Percentiles rank a stretch among this genome's conserved stretches.
phyloP scores from a whole-genome alignment of 1,284 basidiomycete species.

The Trametes pubescens region DNA sequence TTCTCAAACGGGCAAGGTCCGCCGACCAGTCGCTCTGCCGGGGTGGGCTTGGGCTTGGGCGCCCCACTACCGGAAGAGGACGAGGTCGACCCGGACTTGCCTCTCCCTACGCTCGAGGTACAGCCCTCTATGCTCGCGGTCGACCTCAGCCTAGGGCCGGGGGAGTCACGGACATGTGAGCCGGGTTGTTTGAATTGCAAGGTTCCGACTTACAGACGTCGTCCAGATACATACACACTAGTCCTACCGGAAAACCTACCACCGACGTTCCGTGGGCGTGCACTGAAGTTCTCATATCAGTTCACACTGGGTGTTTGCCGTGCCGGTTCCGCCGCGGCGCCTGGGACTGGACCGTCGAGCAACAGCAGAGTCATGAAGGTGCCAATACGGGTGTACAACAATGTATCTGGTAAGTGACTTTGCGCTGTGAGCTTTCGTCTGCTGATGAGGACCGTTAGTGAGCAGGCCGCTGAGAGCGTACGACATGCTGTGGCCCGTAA shows the following conservation, averaged over 20 bases:
- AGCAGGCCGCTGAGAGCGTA: constrained; percentile 62
- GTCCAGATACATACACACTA: constrained; percentile 80
- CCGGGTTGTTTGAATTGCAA: constrained; percentile 29
- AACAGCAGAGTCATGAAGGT: constrained; percentile 87
- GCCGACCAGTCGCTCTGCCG: constrained; percentile 26
- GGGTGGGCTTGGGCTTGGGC: constrained; percentile 38
- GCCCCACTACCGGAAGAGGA: constrained; percentile 43
- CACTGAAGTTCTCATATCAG: constrained; percentile 88
- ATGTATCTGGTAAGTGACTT: constrained; percentile 73
- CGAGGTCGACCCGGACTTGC: constrained; percentile 67
- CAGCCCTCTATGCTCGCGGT: constrained; percentile 88
- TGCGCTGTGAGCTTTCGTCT: constrained; percentile 7
- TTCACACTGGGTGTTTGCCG: constrained; percentile 89
- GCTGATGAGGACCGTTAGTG: constrained; percentile 49
- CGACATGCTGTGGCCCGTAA: constrained; percentile 75
- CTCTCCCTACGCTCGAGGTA: constrained; percentile 82
- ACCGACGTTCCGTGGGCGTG: constrained; percentile 88
- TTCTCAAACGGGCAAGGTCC: constrained; percentile 34
- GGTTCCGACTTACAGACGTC: constrained; percentile 2
- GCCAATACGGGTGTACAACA: constrained; percentile 87
- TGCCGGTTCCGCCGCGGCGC: constrained; percentile 50
- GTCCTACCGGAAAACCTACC: constrained; percentile 83
- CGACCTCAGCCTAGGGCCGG: constrained; percentile 79
- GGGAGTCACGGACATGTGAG: constrained; percentile 85
- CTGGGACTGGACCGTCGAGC: constrained; percentile 43